Base-by-base conservation (phyloP, 164 flowering plant genomes). In the Aristolochia californica region DNA sequence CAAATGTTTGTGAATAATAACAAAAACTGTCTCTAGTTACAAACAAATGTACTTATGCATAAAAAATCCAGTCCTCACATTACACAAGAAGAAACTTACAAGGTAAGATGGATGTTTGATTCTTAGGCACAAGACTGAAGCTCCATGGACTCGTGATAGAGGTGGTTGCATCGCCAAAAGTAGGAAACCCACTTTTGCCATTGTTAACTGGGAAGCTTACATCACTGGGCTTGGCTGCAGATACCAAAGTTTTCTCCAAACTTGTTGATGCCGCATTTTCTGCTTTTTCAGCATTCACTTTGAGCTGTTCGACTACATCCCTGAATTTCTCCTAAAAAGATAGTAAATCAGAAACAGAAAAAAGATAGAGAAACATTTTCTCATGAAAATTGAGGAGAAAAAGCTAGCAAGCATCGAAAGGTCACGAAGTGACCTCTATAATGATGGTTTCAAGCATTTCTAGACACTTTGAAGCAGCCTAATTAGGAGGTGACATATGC, bases 261-360 rank as follows among this genome's bases (percentile, higher is more conserved):
- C 40, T 56, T 25, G 56, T 63, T 43, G 71, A 52, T 13, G 57
- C 56, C 49, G 25, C 40, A 63, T 48, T 75, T 60, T 70, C 83
- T 49, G 74, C 80, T 56, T 74, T 81, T 49, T 43, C 68, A 30
- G 80, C 72, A 74, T 87, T 87, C 66, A 79, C 83, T 77, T 77
- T 87, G 45, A 89, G 78, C 96, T 96, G 87, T 45, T 72, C 78
- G 30, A 89, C 96, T 53, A 93, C 88, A 63, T 93, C 99, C 65
- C 79, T 75, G 62, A 84, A 89, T 66, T 83, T 87, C 23, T 79
- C 99, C 99, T 89, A 70, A 59, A 65, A n/a, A 34, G 17, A 64
- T 10, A 45, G 28, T 23, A 65, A 44, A 53, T 45, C 30, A n/a
- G 38, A 51, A 24, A 28, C 12, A 30, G 47, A 34, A 14, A 27